These are phyloP conservation scores for Cenchrus americanus DNA, from an alignment of 176 grass and related monocot species.

Conservation along the genomic window DNA sequence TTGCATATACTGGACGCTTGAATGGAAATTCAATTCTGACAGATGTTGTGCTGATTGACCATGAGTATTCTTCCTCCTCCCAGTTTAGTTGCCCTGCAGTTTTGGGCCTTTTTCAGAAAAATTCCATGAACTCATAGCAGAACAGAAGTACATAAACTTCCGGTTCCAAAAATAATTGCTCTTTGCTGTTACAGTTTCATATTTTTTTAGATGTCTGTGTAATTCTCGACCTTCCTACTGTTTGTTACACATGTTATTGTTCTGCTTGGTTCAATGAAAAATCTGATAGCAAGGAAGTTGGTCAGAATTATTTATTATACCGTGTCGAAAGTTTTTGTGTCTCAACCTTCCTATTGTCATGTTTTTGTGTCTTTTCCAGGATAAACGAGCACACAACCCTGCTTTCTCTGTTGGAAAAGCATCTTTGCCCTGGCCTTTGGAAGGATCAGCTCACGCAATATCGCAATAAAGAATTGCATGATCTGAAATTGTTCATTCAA, in stretches of 20 bases:
- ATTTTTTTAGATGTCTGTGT: no score
- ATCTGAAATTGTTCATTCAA: constrained; percentile 82
- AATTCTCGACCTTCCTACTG: no score
- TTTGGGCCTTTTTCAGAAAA: no score
- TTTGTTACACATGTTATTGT: no score
- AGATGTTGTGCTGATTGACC: constrained; percentile 46
- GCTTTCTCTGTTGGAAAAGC: constrained; percentile 69
- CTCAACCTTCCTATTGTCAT: background rate
- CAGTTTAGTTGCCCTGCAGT: no score
- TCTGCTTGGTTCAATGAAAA: background rate
- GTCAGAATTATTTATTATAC: constrained; percentile 1
- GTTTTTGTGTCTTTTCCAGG: constrained; percentile 55
- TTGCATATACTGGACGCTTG: constrained; percentile 85
- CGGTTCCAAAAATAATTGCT: no score
- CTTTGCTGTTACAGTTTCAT: no score
- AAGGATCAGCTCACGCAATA: constrained; percentile 76
- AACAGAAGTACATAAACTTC: no score
- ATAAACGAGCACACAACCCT: constrained; percentile 69
- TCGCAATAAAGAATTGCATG: constrained; percentile 54
- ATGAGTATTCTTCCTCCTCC: no score
- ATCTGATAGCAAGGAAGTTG: background rate
- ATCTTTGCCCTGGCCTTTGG: constrained; percentile 81
- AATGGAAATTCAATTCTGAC: constrained; percentile 81
- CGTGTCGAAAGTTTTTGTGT: background rate
- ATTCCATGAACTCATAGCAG: no score